A percentile compares a stretch with the other conserved stretches of the same genome.
These are phyloP conservation scores for Sugiyamaella novakii DNA, from an alignment of 1,139 yeast species.

Conservation along the genomic window DNA sequence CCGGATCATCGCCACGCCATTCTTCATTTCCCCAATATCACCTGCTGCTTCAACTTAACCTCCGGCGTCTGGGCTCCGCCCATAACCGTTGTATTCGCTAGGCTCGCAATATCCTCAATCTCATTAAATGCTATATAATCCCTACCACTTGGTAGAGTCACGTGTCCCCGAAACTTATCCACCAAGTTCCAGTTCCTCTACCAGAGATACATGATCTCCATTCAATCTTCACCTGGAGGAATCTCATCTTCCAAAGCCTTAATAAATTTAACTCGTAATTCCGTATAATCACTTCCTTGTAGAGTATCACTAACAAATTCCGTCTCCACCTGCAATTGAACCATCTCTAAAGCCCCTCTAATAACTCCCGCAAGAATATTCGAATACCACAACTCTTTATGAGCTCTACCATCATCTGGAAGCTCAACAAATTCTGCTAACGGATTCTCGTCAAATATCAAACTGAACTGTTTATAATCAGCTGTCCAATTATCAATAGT, in stretches of 20 bases:
- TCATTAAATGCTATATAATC: conserved; percentile 4
- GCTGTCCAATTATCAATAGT: conserved; percentile 72
- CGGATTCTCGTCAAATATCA: conserved; percentile 82
- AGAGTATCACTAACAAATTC: conserved; percentile 76
- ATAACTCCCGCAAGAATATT: conserved; percentile 88
- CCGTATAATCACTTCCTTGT: conserved; percentile 83
- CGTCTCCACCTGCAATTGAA: conserved; percentile 88
- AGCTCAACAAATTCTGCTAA: conserved; percentile 93
- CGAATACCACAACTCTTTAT: conserved; percentile 84
- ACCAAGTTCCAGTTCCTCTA: not conserved
- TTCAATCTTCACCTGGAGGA: conserved; percentile 91
- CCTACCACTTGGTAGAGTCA: no score
- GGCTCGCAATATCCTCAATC: not conserved
- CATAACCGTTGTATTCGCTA: no score
- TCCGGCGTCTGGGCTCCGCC: no score
- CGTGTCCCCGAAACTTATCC: no score
- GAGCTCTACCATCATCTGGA: conserved; percentile 73
- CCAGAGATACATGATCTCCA: not conserved
- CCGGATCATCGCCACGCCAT: no score
- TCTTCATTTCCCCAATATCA: no score
- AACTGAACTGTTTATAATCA: conserved; percentile 73
- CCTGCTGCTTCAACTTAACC: no score
- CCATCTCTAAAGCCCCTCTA: conserved; percentile 93
- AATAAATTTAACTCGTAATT: conserved; percentile 69
- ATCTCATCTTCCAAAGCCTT: conserved; percentile 86